Percentiles rank a stretch among this genome's conserved stretches.
Conservation (phyloP, 441 rosid genomes). For the Capsella rubella region DNA sequence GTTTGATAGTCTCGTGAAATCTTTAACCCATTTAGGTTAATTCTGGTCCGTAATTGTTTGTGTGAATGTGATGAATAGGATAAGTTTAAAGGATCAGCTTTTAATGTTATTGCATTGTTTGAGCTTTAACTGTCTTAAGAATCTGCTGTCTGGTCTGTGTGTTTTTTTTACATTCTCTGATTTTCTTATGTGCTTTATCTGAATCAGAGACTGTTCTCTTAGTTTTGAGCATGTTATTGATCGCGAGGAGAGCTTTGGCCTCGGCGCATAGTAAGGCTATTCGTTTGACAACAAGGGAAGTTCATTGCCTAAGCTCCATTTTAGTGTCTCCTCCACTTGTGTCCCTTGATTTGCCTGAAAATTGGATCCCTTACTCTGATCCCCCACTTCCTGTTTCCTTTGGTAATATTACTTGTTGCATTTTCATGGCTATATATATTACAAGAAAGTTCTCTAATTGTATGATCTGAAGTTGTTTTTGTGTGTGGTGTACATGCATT, state of each 20-base stretch:
- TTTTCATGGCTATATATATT: background rate
- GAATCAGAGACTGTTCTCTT: constrained; percentile 23
- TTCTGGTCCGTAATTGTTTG: constrained; percentile 10
- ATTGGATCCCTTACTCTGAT: constrained; percentile 57
- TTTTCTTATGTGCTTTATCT: background rate
- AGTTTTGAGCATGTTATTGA: constrained; percentile 32
- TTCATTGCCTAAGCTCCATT: constrained; percentile 49
- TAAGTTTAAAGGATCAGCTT: constrained; percentile 15
- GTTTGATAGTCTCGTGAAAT: background rate
- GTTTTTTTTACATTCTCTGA: background rate
- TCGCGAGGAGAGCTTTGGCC: constrained; percentile 45
- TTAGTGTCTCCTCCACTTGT: constrained; percentile 79
- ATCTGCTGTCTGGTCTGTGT: no score
- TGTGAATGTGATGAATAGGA: constrained; percentile 24
- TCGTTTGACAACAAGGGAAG: constrained; percentile 39
- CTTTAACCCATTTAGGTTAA: constrained; percentile 19
- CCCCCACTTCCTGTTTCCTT: constrained; percentile 36
- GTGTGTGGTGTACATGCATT: constrained; percentile 37
- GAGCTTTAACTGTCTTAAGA: no score
- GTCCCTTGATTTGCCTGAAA: constrained; percentile 80
- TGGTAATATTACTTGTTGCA: constrained; percentile 41
- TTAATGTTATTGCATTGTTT: no score
- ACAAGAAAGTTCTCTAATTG: constrained; percentile 6
- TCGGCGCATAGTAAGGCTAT: constrained; percentile 26
- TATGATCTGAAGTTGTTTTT: background rate